phyloP scores from a whole-genome alignment of 306 rosid species.

The Trifolium subterraneum region DNA sequence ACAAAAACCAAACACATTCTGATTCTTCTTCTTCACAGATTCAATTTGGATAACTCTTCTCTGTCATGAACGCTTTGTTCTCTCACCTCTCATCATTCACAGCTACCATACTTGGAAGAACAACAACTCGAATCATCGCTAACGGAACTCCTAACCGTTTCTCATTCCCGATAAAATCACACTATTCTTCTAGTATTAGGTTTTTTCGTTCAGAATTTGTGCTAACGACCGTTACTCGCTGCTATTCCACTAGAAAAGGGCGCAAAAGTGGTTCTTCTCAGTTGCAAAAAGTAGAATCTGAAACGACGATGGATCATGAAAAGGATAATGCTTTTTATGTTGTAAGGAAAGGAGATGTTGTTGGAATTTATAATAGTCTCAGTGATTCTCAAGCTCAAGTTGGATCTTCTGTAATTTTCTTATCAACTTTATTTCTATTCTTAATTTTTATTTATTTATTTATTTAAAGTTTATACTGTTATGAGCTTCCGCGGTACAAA shows the following conservation, averaged over 20 bases:
- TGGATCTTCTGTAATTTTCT: constrained; percentile 77
- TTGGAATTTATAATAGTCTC: constrained; percentile 74
- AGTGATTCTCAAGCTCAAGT: constrained; percentile 82
- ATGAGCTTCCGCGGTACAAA: too few species aligned
- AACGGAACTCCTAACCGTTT: constrained; percentile 31
- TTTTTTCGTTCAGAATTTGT: constrained; percentile 42
- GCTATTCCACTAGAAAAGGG: constrained; percentile 60
- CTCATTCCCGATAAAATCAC: constrained; percentile 45
- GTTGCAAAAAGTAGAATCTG: constrained; percentile 46
- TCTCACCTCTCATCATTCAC: constrained; percentile 59
- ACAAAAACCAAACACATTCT: background rate
- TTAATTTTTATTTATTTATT: background rate
- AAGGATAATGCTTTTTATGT: constrained; percentile 71
- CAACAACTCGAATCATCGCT: constrained; percentile 44
- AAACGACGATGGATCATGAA: constrained; percentile 57
- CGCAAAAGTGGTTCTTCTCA: constrained; percentile 45
- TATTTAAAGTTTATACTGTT: background rate
- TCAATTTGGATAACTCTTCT: background rate
- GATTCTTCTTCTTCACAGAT: background rate
- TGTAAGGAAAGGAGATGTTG: constrained; percentile 84
- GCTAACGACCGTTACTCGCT: constrained; percentile 47
- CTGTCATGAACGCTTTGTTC: constrained; percentile 69
- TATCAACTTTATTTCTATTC: background rate
- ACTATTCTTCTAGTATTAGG: constrained; percentile 21
- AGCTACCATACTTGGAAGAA: constrained; percentile 51